These are phyloP conservation scores for Phytopythium helicoides DNA, from an alignment of 352 stramenopile genomes.

Conservation along the genomic window DNA sequence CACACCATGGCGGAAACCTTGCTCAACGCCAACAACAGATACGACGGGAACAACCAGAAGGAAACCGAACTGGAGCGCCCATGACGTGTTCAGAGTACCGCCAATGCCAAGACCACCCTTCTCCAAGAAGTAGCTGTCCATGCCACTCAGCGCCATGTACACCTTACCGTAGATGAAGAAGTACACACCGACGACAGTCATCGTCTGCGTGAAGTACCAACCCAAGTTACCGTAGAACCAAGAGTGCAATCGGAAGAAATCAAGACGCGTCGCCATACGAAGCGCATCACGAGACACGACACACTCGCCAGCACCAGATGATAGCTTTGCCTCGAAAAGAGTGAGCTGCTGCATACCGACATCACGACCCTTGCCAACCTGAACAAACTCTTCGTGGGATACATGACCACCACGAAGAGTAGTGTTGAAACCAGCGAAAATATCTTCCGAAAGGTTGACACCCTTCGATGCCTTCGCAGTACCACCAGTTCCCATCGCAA, in stretches of 20 bases:
- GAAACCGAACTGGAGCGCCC: slow-evolving; percentile 94
- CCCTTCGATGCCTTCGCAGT: slow-evolving; percentile 83
- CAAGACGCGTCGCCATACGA: slow-evolving; percentile 93
- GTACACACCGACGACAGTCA: slow-evolving; percentile 98
- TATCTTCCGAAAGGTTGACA: slow-evolving; percentile 86
- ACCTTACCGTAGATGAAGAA: slow-evolving; percentile 98
- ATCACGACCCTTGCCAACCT: slow-evolving; percentile 97
- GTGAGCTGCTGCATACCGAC: slow-evolving; percentile 99
- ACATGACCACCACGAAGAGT: slow-evolving; percentile 70
- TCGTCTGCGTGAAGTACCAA: slow-evolving; percentile 97
- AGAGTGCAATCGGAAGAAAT: slow-evolving; percentile 97
- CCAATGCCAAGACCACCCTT: slow-evolving; percentile 92
- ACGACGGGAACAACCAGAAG: slow-evolving; percentile 97
- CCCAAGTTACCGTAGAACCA: slow-evolving; percentile 99
- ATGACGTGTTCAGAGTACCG: slow-evolving; percentile 95
- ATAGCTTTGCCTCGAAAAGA: slow-evolving; percentile 98
- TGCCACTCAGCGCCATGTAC: slow-evolving; percentile 93
- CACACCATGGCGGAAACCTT: slow-evolving; percentile 93
- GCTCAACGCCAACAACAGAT: slow-evolving; percentile 96
- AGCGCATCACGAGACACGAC: slow-evolving; percentile 96
- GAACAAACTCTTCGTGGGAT: slow-evolving; percentile 83
- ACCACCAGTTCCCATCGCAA: slow-evolving; percentile 76
- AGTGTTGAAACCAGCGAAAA: slow-evolving; percentile 87
- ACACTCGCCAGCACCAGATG: slow-evolving; percentile 96
- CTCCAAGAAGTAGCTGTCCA: slow-evolving; percentile 91